Evolutionary conservation across 192 early-diverging fungal genomes (phyloP), one percentile per base, ranked within the genome.

Genomic region (Coemansia nantahalensis): DNA sequence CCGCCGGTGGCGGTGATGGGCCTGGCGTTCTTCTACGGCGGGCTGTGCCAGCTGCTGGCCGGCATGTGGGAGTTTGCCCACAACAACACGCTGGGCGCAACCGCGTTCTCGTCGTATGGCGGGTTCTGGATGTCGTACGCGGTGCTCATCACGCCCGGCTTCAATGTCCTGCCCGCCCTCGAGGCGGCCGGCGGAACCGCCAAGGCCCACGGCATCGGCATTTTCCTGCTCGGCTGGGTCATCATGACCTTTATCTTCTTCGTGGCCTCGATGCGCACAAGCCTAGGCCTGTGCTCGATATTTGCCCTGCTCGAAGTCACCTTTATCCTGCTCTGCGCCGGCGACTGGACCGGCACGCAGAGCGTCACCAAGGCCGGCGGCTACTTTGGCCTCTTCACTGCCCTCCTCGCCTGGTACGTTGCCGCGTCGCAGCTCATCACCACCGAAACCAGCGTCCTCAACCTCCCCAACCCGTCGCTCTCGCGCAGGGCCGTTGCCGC

Each of bases 1-100:
- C 79, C 86, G 11, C 70, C 78, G 7, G 65, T 74, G 16, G 66
- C 89, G 26, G 82, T 87, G 16, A 45, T 83, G 10, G 84, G 84
- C 42, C 64, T 86, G 8, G 85, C 84, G 12, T 54, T 87, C 37
- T 90, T 87, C 57, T 88, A 88, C 59, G 87, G 89, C 41, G 90
- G 90, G 5, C 41, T 90, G 21, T 66, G 77, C 45, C 88, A 92
- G 73, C 65, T 90, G 28, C 63, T 86, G 12, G 88, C 87, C 45
- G 90, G 88, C 44, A 88, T 90, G 87, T 89, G 86, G 88, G 87
- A 90, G 78, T 89, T 88, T 63, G 78, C 79, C 30, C 62, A 68
- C 5, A 83, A 85, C 44, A 90, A 92, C 58, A 89, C 86, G 10
- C 90, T 92, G 78, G 87, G 88, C 57, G 88, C 88, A 44, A 90